Evolutionary conservation across 805 yeast species (phyloP), one percentile per base, ranked within the genome.

Genomic region (Kodamaea nitidulidarum): DNA sequence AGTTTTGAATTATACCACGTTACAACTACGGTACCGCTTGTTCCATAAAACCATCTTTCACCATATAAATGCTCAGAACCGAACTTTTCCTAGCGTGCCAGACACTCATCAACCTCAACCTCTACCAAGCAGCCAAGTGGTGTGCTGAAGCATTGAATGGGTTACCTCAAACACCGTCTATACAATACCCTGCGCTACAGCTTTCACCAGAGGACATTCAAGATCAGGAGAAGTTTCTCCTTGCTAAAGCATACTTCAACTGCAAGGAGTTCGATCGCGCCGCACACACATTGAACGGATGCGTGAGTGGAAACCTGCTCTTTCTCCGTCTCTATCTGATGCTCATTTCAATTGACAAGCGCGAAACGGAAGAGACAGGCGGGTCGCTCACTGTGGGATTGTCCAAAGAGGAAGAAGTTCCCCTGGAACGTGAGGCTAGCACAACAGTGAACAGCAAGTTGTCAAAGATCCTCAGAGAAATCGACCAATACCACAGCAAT

Each of bases 181-280:
- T 27, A 25, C 28, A 32, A 21, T 38, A 32, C 39, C 57, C 43
- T 26, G 35, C 15, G n/a, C 21, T 40, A 5, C 41, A 38, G n/a
- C 38, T 51, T 4, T 49, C 46, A 12, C 44, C 43, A 1, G 46
- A 54, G 2, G 80, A 78, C 41, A 51, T 58, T 35, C 30, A 43
- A n/a, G 73, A 68, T 41, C 61, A 56, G 33, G 71, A 75, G 41
- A 61, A 63, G 42, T 61, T 84, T 18, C 47, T 76, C 11, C 64
- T 87, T 18, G 96, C 91, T 1, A 76, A 78, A 39, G 58, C 84
- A 0, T 81, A 84, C 54, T 87, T 91, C 66, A 83, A 79, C 51
- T 79, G 87, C 52, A 81, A 84, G 50, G 98, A 93, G 60, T 91
- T 81, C 55, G 91, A 82, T 41, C 63, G 98, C 18, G 84, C 90